Evolutionary conservation across 2,329 filamentous ascomycete genomes (phyloP), one percentile per base, ranked within the genome.

Genomic region (Calonectria henricotiae): DNA sequence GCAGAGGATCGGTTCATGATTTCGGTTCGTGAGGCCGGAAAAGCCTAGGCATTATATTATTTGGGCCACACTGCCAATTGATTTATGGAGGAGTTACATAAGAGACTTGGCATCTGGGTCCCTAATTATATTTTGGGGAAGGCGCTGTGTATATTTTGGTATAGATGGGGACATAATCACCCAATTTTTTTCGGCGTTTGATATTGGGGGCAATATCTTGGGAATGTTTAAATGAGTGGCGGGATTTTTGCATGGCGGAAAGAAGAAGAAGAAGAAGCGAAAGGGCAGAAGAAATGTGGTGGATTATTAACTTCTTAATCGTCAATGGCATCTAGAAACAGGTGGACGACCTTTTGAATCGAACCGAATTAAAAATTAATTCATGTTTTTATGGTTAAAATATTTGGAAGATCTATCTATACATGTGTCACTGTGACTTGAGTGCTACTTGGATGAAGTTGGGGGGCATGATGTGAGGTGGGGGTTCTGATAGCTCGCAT

Each of bases 1-100:
- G 84, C 86, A n/a, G 87, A 88, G 71, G 86, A 88, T 69, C 80
- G 82, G 39, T 82, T 82, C 61, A 82, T 82, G 77, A 75, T 77
- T 13, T 77, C 78, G 27, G 78, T 82, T 54, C 81, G 81, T 27
- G 81, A 81, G 55, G 80, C 80, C 23, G 80, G 80, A 71, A 82
- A 81, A 68, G 76, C 76, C 37, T 82, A 68, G 75, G 47, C 55
- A 58, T 35, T 46, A 65, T 69, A 69, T 58, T 61, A 58, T 41
- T 39, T 62, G 55, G 62, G 68, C 60, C 54, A 30, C 69, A 68
- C 54, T 47, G 54, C 46, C 46, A 54, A 65, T 60, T n/a, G 62
- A 69, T 67, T 62, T 67, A 61, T 44, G 61, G 70, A 47, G 63
- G 65, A 46, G 27, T 54, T 70, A 67, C 44, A 67, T 69, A 67